Base-by-base conservation (phyloP, 1,284 basidiomycete species). In the Tylopilus orsonianus region DNA sequence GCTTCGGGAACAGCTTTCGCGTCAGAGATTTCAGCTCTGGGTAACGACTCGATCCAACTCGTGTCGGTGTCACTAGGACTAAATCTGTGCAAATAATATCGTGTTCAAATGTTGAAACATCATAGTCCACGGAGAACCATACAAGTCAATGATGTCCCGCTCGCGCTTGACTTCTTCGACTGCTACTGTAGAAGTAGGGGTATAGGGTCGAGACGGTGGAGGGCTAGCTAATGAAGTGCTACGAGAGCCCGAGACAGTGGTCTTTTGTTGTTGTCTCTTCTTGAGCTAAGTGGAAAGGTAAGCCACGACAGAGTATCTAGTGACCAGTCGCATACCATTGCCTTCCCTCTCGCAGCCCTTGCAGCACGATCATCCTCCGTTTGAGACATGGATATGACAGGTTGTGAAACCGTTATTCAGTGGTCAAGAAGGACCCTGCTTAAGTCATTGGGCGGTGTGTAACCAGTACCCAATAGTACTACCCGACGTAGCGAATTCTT, bases 261-360 rank as follows among this genome's bases (percentile, higher is more conserved):
- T 85, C 72, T 87, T 82, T 57, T 83, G 79, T 57, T 87, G 84
- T 51, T 82, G 80, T 64, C 77, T 86, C 70, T 77, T 88, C 72
- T 85, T 83, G 62, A 88, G 74, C 86, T 89, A 64, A 50, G 61
- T 20, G 49, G 41, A 45, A 43, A 39, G 45, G 35, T 57, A 43
- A 56, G 56, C 19, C 26, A 32, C 33, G 44, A 32, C 45, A 41
- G 51, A 13, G 22, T 30, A 43, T 43, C 40, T 42, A 52, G 55
- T 48, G 5, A 39, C 9, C 19, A 23, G 44, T 50, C 39, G 38
- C 58, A 44, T 63, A 90, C 89, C 79, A 91, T 60, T 40, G 86
- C 87, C 66, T 86, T 87, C 48, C 85, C 88, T 55, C 88, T 79
- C 3, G 88, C 89, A 52, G 87, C 80, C 68, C 85, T 90, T 9